Evolutionary conservation across 768 basidiomycete genomes (phyloP).

Genomic region (Russula ochroleuca): DNA sequence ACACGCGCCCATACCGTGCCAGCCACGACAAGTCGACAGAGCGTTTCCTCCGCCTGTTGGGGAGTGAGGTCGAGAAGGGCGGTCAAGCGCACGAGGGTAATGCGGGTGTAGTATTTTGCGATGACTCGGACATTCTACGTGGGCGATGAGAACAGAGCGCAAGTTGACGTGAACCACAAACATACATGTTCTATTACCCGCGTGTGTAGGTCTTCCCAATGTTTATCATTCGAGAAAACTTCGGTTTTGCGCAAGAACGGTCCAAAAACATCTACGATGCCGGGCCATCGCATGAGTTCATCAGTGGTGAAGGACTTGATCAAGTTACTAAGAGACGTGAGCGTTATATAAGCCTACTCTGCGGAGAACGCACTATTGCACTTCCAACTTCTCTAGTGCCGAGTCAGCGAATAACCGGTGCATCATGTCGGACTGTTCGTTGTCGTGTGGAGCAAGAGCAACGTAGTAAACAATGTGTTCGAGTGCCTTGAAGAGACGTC

Average conservation of each 20-base stretch:
- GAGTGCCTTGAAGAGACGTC: slow-evolving; percentile 55
- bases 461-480: slow-evolving; percentile 95
- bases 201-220: slow-evolving; percentile 94
- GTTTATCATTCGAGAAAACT: slow-evolving; percentile 72
- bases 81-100: slow-evolving; percentile 77
- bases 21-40: slow-evolving; percentile 86
- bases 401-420: slow-evolving; percentile 80
- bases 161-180: slow-evolving; percentile 21
- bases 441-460: slow-evolving; percentile 88
- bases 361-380: slow-evolving; percentile 62
- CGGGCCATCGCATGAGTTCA: slow-evolving; percentile 96
- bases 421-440: slow-evolving; percentile 97
- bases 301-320: slow-evolving; percentile 91
- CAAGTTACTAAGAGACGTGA: slow-evolving; percentile 61
- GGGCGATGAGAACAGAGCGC: not conserved
- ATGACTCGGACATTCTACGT: slow-evolving; percentile 91
- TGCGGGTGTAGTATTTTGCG: slow-evolving; percentile 90
- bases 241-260: slow-evolving; percentile 72
- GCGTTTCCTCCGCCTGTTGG: slow-evolving; percentile 80
- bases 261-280: slow-evolving; percentile 85
- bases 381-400: slow-evolving; percentile 70
- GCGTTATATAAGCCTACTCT: slow-evolving; percentile 12
- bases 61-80: slow-evolving; percentile 80
- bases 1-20: slow-evolving; percentile 92
- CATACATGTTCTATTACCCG: slow-evolving; percentile 95